Evolutionary conservation across 176 grass and related monocot genomes (phyloP).

Genomic region (Oryza rufipogon): DNA sequence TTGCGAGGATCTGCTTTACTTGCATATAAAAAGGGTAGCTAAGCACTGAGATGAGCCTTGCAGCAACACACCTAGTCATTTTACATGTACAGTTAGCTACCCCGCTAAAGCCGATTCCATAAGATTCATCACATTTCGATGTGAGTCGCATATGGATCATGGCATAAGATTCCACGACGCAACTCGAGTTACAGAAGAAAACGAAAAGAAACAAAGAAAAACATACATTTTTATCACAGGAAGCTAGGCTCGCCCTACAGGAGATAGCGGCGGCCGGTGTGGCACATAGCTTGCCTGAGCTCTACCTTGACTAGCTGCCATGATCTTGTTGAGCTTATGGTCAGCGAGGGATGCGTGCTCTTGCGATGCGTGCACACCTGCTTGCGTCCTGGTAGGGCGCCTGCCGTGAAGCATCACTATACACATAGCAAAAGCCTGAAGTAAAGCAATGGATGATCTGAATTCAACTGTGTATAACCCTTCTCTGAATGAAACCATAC

Average conservation of each 20-base stretch:
- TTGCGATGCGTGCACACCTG: constrained; percentile 27
- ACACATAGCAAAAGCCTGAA: constrained; percentile 88
- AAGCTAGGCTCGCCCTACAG: constrained; percentile 79
- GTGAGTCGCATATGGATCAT: constrained; percentile 40
- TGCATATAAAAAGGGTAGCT: constrained; percentile 30
- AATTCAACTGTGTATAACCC: constrained; percentile 78
- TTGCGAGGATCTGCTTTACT: not conserved
- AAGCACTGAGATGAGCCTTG: constrained; percentile 57
- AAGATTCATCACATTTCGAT: constrained; percentile 34
- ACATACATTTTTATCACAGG: constrained; percentile 9
- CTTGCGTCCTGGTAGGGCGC: constrained; percentile 38
- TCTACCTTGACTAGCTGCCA: constrained; percentile 44
- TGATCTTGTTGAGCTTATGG: constrained; percentile 48
- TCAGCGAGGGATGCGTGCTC: constrained; percentile 46
- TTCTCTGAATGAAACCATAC: constrained; percentile 83
- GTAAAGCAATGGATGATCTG: constrained; percentile 63
- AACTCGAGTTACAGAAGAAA: constrained; percentile 25
- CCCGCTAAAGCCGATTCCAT: constrained; percentile 25
- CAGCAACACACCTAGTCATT: constrained; percentile 47
- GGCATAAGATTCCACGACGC: constrained; percentile 33
- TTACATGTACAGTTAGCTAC: constrained; percentile 48
- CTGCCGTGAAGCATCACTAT: constrained; percentile 75
- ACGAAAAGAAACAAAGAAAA: constrained; percentile 24
- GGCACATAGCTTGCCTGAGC: constrained; percentile 66
- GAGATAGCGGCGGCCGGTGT: constrained; percentile 74